These are phyloP conservation scores for Tuber brumale DNA, from an alignment of 495 filamentous ascomycete genomes.

Conservation along the genomic window DNA sequence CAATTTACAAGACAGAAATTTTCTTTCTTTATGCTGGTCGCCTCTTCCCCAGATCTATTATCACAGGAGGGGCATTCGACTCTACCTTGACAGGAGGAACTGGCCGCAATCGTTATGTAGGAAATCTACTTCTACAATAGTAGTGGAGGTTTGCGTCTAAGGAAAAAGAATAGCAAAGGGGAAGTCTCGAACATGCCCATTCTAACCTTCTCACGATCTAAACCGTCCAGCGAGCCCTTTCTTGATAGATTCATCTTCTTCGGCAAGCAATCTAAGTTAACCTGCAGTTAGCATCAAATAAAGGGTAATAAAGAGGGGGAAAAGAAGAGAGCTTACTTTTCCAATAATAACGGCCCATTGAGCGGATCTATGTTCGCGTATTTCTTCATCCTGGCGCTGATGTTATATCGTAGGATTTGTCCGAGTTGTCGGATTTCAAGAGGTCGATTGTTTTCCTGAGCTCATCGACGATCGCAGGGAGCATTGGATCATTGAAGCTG, in stretches of 20 bases:
- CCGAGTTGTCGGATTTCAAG: constrained; percentile 76
- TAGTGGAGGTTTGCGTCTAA: no score
- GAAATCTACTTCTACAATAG: background rate
- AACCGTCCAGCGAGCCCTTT: background rate
- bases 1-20: background rate
- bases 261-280: background rate
- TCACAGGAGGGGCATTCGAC: background rate
- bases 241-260: background rate
- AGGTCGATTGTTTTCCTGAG: constrained; percentile 78
- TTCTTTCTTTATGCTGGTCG: background rate
- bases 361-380: constrained; percentile 80
- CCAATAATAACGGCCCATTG: constrained; percentile 72
- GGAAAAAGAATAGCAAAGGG: no score
- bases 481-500: constrained; percentile 64
- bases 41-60: background rate
- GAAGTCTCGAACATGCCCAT: background rate
- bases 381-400: constrained; percentile 72
- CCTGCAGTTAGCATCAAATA: background rate
- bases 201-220: background rate
- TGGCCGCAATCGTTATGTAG: background rate
- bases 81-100: background rate
- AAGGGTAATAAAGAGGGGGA: background rate
- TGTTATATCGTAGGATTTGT: constrained; percentile 92
- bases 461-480: constrained; percentile 63
- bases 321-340: constrained; percentile 57